Base-by-base conservation (phyloP, 2,329 filamentous ascomycete species). In the Bipolaris cookei region DNA sequence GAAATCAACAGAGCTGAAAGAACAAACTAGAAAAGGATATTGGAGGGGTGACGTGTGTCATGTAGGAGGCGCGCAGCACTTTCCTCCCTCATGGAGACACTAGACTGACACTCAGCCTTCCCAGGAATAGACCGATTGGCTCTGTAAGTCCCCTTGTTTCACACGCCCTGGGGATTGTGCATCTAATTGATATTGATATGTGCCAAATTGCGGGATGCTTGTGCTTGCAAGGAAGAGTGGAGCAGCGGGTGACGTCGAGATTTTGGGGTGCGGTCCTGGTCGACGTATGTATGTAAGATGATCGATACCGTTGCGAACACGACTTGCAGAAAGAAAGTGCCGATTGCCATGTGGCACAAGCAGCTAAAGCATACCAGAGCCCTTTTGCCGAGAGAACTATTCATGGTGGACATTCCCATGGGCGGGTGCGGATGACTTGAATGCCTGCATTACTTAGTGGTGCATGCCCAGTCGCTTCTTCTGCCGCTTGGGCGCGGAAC, bases 271-370 rank as follows among this genome's bases (percentile, higher is more conserved):
- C 34, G 28, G 35, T 39, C 32, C 38, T 16, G 11, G 34, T 20
- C 49, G 21, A 34, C 38, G n/a, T 11, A 49, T 20, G 50, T n/a
- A 34, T 20, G 20, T 16, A 50, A 38, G 43, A 32, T 38, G 54
- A 56, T 59, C 56, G n/a, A 21, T 48, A 16, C 49, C 53, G 43
- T 46, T 48, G 34, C 20, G 54, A 58, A 58, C 58, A 35, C 50
- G 58, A 61, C 58, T 51, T 41, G 41, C 51, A 30, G 49, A 45
- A 49, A 55, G 34, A 25, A 37, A 54, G 47, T 32, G 13, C 10
- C 20, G 53, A 16, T 13, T 34, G 14, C 53, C 41, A 35, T 34
- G 34, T 46, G 41, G 20, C 11, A 18, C 16, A 16, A 37, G 46
- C 21, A 34, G n/a, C 54, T 51, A 45, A 21, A 37, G 37, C 4